Evolutionary conservation across 78 protist genomes (phyloP).

Genomic region (Chrysochromulina tobinii): DNA sequence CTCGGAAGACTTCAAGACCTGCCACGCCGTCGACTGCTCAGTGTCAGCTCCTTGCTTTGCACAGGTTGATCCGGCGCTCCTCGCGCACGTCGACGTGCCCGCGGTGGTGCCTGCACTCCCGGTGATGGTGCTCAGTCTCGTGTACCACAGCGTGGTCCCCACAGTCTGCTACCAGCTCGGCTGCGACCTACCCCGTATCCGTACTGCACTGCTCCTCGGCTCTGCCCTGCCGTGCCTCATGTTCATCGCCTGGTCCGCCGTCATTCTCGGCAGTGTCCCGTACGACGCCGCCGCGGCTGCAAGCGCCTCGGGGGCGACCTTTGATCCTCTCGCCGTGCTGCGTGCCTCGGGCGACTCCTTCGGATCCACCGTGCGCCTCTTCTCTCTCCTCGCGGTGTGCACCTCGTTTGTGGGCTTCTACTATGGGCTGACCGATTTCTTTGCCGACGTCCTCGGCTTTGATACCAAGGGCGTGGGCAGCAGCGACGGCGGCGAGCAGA

Average conservation of each 20-base stretch:
- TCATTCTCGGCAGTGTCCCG: not conserved
- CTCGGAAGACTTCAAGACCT: no score
- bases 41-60: not conserved
- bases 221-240: not conserved
- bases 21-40: not conserved
- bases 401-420: not conserved
- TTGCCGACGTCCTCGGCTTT: not conserved
- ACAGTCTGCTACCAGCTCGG: not conserved
- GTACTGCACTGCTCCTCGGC: not conserved
- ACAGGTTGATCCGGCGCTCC: not conserved
- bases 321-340: not conserved
- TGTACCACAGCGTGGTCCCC: slow-evolving; percentile 21
- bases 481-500: no score
- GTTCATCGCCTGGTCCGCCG: not conserved
- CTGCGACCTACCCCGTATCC: not conserved
- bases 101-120: not conserved
- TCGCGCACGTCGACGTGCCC: not conserved
- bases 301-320: not conserved
- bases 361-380: not conserved
- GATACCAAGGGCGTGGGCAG: no score
- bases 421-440: not conserved
- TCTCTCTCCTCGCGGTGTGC: not conserved
- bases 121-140: not conserved
- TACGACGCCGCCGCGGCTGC: not conserved
- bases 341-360: not conserved